A percentile compares a stretch with the other conserved stretches of the same genome.
Evolutionary conservation across 495 filamentous ascomycete species (phyloP).

Genomic region (Jackrogersella minutella): DNA sequence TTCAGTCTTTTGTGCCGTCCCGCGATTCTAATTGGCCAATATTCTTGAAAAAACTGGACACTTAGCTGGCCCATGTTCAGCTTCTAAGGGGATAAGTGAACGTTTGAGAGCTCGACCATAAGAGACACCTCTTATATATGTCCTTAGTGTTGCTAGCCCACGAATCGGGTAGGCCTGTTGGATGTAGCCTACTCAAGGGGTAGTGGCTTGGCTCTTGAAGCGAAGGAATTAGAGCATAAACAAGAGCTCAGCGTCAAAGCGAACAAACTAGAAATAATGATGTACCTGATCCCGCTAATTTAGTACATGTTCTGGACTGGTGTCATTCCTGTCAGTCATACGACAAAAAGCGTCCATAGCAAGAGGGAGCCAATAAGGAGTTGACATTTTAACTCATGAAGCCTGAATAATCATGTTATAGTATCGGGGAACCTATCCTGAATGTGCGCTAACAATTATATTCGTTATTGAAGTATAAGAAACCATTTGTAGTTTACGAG

Average conservation of each 20-base stretch:
- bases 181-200: background rate
- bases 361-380: background rate
- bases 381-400: background rate
- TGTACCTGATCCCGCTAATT: constrained; percentile 5
- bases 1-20: no score
- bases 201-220: background rate
- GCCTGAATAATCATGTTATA: no score
- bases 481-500: no score
- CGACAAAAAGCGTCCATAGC: background rate
- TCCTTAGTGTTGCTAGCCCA: no score
- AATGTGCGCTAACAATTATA: background rate
- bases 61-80: no score
- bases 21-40: no score
- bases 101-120: no score
- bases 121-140: no score
- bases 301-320: constrained; percentile 2
- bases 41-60: no score
- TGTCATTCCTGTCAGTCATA: background rate
- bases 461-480: no score
- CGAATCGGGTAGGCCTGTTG: background rate
- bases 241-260: background rate
- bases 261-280: constrained; percentile 9
- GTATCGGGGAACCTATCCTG: background rate
- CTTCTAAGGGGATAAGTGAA: no score
- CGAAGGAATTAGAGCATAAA: background rate